A percentile compares a stretch with the other conserved stretches of the same genome.
phyloP scores from a whole-genome alignment of 176 grass and related monocot genomes.

The Saccharum officinarum region DNA sequence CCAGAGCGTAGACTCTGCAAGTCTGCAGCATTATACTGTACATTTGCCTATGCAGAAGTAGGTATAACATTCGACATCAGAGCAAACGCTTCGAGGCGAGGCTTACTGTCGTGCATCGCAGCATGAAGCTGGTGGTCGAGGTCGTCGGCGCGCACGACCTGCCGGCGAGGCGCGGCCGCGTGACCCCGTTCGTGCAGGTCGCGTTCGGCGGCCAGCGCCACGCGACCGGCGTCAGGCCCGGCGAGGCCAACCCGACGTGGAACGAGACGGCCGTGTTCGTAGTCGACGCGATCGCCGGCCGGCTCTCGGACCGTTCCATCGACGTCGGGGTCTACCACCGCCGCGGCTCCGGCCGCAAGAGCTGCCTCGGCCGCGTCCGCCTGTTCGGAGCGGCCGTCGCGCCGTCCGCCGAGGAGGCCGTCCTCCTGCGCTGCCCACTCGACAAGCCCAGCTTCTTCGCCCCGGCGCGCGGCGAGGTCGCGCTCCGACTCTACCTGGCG shows the following conservation, averaged over 20 bases:
- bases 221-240: neutral
- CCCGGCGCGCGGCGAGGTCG: neutral
- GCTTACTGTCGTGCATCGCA: neutral
- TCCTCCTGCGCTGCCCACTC: constrained; percentile 23
- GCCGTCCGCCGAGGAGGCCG: constrained; percentile 13
- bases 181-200: constrained; percentile 28
- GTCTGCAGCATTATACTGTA: neutral
- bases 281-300: neutral
- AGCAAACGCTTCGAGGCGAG: neutral
- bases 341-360: neutral
- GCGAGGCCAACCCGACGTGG: constrained; percentile 19
- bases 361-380: constrained; percentile 31
- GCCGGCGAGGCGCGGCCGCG: constrained; percentile 12
- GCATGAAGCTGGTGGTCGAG: constrained; percentile 24
- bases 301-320: neutral
- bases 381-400: constrained; percentile 8
- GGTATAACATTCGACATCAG: neutral
- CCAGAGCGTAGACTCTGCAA: neutral
- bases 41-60: neutral
- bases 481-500: constrained; percentile 2
- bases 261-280: constrained; percentile 24
- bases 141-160: constrained; percentile 24
- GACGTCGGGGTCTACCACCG: constrained; percentile 21
- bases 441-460: constrained; percentile 29
- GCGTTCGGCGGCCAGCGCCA: constrained; percentile 11